These are phyloP conservation scores for Beauveria australis DNA, from an alignment of 2,329 filamentous ascomycete species.

Conservation along the genomic window DNA sequence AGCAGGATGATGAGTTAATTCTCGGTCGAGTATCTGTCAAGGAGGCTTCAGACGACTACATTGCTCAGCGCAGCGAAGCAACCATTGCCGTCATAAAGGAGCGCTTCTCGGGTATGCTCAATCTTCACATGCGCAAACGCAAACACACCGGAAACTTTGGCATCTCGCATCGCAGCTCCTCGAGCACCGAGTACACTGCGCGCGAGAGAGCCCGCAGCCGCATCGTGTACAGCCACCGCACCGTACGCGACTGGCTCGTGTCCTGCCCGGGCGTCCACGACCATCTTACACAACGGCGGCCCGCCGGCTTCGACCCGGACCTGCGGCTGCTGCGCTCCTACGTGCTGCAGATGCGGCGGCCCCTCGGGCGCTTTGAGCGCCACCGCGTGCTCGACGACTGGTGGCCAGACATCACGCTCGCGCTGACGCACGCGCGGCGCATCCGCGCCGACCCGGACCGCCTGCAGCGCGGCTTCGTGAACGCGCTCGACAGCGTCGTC, in stretches of 20 bases:
- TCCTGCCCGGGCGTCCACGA: conserved; percentile 15
- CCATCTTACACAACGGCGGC: conserved; percentile 9
- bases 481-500: conserved; percentile 21
- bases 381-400: conserved; percentile 31
- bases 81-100: conserved; percentile 13
- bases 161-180: not conserved
- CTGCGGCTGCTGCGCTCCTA: conserved; percentile 25
- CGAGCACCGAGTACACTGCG: not conserved
- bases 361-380: conserved; percentile 26
- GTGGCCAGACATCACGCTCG: conserved; percentile 29
- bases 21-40: conserved; percentile 13
- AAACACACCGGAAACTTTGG: conserved; percentile 13
- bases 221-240: conserved; percentile 26
- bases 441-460: conserved; percentile 14
- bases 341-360: conserved; percentile 24
- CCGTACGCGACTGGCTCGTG: conserved; percentile 27
- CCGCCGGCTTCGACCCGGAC: conserved; percentile 21
- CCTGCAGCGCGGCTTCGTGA: conserved; percentile 17
- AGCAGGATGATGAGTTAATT: conserved; percentile 15
- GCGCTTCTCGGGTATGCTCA: conserved; percentile 21
- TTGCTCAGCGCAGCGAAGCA: conserved; percentile 14
- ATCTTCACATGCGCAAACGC: conserved; percentile 15
- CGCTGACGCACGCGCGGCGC: conserved; percentile 28
- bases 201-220: not conserved
- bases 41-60: conserved; percentile 16